phyloP scores from a whole-genome alignment of 192 early-diverging fungal species.

The Coemansia sp. region DNA sequence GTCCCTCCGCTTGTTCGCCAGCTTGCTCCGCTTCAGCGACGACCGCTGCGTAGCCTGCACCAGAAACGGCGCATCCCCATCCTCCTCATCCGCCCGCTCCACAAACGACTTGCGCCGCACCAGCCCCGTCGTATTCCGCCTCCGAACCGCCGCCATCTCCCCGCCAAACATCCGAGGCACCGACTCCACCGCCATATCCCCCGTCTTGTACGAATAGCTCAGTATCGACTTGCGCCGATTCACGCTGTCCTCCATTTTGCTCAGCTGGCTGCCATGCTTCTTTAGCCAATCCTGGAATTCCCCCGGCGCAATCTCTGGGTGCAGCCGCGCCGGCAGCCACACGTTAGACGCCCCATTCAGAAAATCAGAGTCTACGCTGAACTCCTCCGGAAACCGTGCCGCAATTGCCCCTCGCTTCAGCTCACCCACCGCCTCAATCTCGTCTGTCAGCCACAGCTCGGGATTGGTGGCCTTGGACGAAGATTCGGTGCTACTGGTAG shows the following conservation, averaged over 20 bases:
- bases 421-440: conserved; percentile 52
- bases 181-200: neutral
- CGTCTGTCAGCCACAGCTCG: conserved; percentile 38
- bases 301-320: conserved; percentile 57
- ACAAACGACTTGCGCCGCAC: conserved; percentile 43
- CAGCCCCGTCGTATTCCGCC: conserved; percentile 45
- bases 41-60: conserved; percentile 49
- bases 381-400: conserved; percentile 56
- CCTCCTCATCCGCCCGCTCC: conserved; percentile 39
- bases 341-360: conserved; percentile 46
- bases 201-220: conserved; percentile 44
- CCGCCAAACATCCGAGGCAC: neutral
- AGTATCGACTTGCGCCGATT: conserved; percentile 51
- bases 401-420: conserved; percentile 53
- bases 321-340: conserved; percentile 58
- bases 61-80: conserved; percentile 38
- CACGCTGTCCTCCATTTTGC: conserved; percentile 38
- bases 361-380: conserved; percentile 47
- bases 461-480: neutral
- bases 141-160: conserved; percentile 9
- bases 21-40: conserved; percentile 53
- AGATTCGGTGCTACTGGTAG: neutral
- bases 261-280: conserved; percentile 48
- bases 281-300: conserved; percentile 56
- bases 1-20: conserved; percentile 51